phyloP scores from a whole-genome alignment of 2,329 filamentous ascomycete genomes.

The Raffaelea arxii region DNA sequence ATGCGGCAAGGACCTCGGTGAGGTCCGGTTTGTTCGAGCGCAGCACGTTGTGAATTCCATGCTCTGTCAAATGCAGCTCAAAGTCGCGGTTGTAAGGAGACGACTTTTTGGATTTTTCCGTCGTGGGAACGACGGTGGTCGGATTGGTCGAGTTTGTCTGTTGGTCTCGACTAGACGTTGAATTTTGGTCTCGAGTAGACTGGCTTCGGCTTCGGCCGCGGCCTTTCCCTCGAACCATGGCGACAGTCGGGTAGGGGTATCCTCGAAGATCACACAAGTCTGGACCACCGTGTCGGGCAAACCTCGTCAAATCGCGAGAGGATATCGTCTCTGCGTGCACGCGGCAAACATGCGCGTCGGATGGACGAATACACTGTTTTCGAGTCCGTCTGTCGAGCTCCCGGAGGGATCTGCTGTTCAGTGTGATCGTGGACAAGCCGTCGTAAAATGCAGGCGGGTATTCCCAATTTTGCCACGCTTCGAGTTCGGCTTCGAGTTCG shows the following conservation, averaged over 20 bases:
- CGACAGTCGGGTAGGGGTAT: not conserved
- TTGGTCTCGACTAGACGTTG: slow-evolving; percentile 8
- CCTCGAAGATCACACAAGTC: slow-evolving; percentile 16
- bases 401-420: slow-evolving; percentile 7
- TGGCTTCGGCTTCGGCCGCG: no score
- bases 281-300: slow-evolving; percentile 17
- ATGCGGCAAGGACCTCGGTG: slow-evolving; percentile 19
- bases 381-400: slow-evolving; percentile 8
- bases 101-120: slow-evolving; percentile 16
- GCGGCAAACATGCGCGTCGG: not conserved
- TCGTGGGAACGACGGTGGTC: slow-evolving; percentile 8
- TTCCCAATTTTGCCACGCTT: slow-evolving; percentile 3
- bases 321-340: not conserved
- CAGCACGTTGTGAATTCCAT: slow-evolving; percentile 19
- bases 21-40: slow-evolving; percentile 21
- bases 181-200: slow-evolving; percentile 7
- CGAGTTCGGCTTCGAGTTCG: not conserved
- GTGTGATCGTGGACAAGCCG: slow-evolving; percentile 6
- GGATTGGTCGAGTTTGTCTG: slow-evolving; percentile 10
- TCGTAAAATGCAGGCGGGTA: slow-evolving; percentile 11
- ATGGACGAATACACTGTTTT: not conserved
- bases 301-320: slow-evolving; percentile 11
- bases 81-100: slow-evolving; percentile 23
- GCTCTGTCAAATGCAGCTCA: slow-evolving; percentile 26
- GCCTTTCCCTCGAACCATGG: not conserved